Base-by-base conservation (phyloP, 2,329 filamentous ascomycete species). In the Sclerotinia nivalis region DNA sequence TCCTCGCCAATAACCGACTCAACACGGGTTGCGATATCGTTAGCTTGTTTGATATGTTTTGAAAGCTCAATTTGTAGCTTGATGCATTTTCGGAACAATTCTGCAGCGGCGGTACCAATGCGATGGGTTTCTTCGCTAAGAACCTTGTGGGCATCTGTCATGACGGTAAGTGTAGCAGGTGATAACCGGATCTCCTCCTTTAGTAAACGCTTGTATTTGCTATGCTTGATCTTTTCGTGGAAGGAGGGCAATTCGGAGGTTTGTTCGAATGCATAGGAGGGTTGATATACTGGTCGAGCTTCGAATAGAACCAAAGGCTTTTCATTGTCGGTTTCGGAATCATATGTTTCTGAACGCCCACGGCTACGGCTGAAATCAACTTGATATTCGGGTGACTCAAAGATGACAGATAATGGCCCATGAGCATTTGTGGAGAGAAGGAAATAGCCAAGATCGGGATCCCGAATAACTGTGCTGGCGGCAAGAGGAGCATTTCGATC, bases 141-240 rank as follows among this genome's bases (percentile, higher is more conserved):
- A 7, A 91, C 82, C 76, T 90, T 88, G 78, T 95, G 92, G 0
- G 88, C 88, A 71, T 92, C 88, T 40, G 90, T 91, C 73, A 95
- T 86, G 50, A 93, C 84, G 73, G 89, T 86, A 25, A 94, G 83
- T 2, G 90, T 92, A 31, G 90, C 86, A 18, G 90, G 88, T 31
- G 89, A 91, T 31, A 93, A 84, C 70, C 87, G 85, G 68, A 94
- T 83, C 76, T 91, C 88, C 71, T 92, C 89, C 70, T 86, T 87
- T 62, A 92, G 81, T 37, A 88, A 79, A 7, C 86, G 84, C 79
- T 87, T 86, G 78, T 89, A 85, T 66, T 86, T 85, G 58, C 86
- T 86, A 1, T 88, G 88, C 61, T 86, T 84, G 50, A 89, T 80
- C 58, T 82, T 81, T 65, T 87, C 85, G 18, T 90, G 81, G 60